A percentile compares a stretch with the other conserved stretches of the same genome.
Conservation (phyloP, 164 flowering plant genomes). For the Liquidambar formosana region DNA sequence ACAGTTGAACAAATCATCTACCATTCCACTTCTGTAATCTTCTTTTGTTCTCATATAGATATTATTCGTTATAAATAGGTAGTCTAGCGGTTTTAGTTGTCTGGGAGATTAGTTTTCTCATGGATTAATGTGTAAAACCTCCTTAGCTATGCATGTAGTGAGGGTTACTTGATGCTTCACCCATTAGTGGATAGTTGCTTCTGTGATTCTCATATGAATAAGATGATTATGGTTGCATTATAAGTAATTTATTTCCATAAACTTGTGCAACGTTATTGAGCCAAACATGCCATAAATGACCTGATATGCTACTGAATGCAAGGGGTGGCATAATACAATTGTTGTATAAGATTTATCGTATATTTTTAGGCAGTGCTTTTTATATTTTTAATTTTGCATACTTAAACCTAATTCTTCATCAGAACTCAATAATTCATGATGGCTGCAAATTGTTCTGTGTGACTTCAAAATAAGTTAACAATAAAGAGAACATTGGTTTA, state of each 20-base stretch:
- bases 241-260: neutral
- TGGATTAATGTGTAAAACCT: slow-evolving; percentile 1
- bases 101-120: neutral
- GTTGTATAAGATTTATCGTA: neutral
- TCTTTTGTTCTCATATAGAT: neutral
- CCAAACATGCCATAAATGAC: neutral
- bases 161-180: neutral
- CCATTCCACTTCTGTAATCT: neutral
- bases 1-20: neutral
- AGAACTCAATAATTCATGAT: neutral
- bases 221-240: neutral
- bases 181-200: neutral
- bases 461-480: neutral
- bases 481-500: neutral
- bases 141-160: neutral
- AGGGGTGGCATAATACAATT: neutral
- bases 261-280: neutral
- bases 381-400: neutral
- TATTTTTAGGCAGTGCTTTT: neutral
- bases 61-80: neutral
- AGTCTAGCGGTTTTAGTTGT: neutral
- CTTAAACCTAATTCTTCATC: neutral
- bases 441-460: neutral
- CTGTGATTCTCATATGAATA: neutral
- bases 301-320: neutral